Evolutionary conservation across 1,139 yeast species (phyloP).

Genomic region (Protomyces pachydermus): DNA sequence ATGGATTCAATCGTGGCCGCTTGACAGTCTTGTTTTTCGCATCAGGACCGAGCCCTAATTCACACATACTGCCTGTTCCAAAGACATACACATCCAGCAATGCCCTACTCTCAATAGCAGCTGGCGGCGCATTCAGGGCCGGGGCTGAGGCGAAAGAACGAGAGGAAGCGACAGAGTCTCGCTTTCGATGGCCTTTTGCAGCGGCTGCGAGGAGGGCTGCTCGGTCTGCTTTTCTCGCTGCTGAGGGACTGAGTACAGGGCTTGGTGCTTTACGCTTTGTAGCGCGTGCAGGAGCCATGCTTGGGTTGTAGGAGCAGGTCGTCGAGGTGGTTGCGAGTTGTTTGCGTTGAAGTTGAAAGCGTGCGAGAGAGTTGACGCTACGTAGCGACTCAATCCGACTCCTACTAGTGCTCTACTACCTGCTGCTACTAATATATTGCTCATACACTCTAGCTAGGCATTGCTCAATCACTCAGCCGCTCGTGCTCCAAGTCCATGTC

Average conservation of each 20-base stretch:
- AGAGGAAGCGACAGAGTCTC: background rate
- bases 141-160: conserved; percentile 6
- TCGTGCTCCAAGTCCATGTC: too few species aligned
- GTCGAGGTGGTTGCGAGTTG: too few species aligned
- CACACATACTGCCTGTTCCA: conserved; percentile 98
- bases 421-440: too few species aligned
- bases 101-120: background rate
- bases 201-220: background rate
- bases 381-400: too few species aligned
- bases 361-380: too few species aligned
- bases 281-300: background rate
- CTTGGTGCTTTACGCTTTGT: background rate
- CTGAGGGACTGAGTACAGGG: background rate
- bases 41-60: conserved; percentile 86
- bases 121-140: conserved; percentile 1
- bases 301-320: background rate
- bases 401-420: too few species aligned
- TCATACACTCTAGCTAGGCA: too few species aligned
- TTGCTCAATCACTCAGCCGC: too few species aligned
- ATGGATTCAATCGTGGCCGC: conserved; percentile 87
- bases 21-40: conserved; percentile 87
- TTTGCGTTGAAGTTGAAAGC: too few species aligned
- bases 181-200: background rate
- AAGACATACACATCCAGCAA: conserved; percentile 74
- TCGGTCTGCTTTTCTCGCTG: background rate